Base-by-base conservation (phyloP, 345 rosid species). In the Abelmoschus esculentus region DNA sequence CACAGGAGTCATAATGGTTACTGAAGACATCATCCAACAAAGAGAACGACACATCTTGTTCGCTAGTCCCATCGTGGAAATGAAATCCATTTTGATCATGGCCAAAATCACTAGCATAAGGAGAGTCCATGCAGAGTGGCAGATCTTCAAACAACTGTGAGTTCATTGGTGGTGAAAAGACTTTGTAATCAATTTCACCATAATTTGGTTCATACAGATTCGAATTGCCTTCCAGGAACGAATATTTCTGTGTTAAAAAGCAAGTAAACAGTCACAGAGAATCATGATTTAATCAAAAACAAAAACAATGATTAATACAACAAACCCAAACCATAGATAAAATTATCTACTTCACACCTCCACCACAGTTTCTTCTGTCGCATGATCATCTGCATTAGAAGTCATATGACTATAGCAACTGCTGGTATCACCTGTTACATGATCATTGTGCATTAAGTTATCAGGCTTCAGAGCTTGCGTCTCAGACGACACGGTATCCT, bases 61-160 rank as follows among this genome's bases (percentile, higher is more conserved):
- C 83, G 74, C 81, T 22, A 5, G 84, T 82, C 52, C 87, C 90
- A 80, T 88, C 96, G 56, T 70, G 89, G 74, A 84, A 84, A 69
- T n/a, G n/a, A n/a, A n/a, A n/a, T n/a, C n/a, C n/a, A n/a, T n/a
- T n/a, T n/a, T n/a, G n/a, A n/a, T n/a, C 12, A 76, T 81, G 82
- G 75, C 97, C 97, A 74, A 93, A 89, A 76, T 93, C 95, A 78
- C 79, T 78, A 26, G 82, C 83, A 73, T 77, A 89, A 69, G 86
- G 90, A 0, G 93, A 83, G 78, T 77, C 86, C 72, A 86, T 67
- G 70, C 65, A 75, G 4, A 71, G 49, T 5, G 79, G 50, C 67
- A 80, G 72, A 47, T 79, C 88, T 56, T 78, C 76, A 40, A 67
- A 63, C 69, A 78, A 38, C 40, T 78, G 78, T 1, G 83, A 66